Conservation (phyloP, 176 grass and related monocot species). For the Phoenix roebelenii region DNA sequence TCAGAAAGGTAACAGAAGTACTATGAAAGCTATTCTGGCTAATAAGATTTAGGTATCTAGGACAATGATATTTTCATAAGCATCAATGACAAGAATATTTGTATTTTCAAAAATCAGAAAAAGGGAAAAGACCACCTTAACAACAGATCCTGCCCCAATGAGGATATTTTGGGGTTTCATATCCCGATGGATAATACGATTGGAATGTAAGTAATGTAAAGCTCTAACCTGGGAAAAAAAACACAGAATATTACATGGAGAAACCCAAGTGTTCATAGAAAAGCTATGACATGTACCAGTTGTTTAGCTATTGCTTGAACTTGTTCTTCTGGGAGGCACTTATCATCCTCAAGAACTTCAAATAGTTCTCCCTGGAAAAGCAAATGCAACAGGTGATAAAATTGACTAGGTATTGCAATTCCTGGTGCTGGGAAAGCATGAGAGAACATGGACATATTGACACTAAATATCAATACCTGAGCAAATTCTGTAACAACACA, state of each 20-base stretch:
- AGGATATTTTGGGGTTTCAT: constrained; percentile 99
- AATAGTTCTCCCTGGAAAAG: constrained; percentile 79
- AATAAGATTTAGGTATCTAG: too few species aligned
- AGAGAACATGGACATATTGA: background rate
- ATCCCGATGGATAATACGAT: constrained; percentile 88
- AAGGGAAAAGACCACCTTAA: constrained; percentile 47
- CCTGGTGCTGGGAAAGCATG: background rate
- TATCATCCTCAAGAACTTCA: constrained; percentile 95
- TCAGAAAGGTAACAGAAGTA: too few species aligned
- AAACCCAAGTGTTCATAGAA: background rate
- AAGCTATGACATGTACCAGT: constrained; percentile 29
- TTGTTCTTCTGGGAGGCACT: constrained; percentile 91
- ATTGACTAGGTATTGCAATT: background rate
- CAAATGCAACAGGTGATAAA: constrained; percentile 11
- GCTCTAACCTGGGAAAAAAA: constrained; percentile 65
- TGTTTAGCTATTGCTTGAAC: constrained; percentile 98
- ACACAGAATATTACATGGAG: background rate
- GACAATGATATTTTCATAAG: too few species aligned
- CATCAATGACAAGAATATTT: too few species aligned
- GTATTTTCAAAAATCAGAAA: too few species aligned
- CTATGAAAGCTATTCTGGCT: too few species aligned
- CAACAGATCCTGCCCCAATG: constrained; percentile 84
- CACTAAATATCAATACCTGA: constrained; percentile 43
- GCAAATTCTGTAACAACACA: constrained; percentile 98
- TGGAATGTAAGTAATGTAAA: constrained; percentile 85